These are phyloP conservation scores for Carallia pectinifolia DNA, from an alignment of 345 rosid species.

Conservation along the genomic window DNA sequence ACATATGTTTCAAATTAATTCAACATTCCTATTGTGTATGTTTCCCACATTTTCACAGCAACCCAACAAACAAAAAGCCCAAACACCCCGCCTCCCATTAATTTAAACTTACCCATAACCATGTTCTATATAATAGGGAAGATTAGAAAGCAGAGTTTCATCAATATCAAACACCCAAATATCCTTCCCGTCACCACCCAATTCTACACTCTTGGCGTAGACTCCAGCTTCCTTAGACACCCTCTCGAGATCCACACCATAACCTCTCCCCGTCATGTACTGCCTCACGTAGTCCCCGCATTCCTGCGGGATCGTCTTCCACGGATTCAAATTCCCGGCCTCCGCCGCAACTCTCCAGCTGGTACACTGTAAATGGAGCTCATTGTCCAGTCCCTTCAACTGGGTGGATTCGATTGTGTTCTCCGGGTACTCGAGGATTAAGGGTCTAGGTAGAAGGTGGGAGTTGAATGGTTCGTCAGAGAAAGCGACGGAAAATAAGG, in stretches of 20 bases:
- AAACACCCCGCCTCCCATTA: not conserved
- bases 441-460: slow-evolving; percentile 51
- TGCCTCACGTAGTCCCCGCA: slow-evolving; percentile 67
- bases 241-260: slow-evolving; percentile 56
- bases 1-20: too few relatives aligned
- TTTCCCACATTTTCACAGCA: not conserved
- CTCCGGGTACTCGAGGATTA: slow-evolving; percentile 55
- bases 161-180: slow-evolving; percentile 87
- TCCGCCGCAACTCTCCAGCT: slow-evolving; percentile 94
- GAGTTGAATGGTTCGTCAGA: slow-evolving; percentile 38
- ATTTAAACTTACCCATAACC: slow-evolving; percentile 58
- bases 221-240: slow-evolving; percentile 58
- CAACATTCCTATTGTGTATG: not conserved
- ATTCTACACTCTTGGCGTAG: slow-evolving; percentile 51
- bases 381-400: slow-evolving; percentile 39
- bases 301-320: slow-evolving; percentile 75
- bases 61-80: not conserved
- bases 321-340: slow-evolving; percentile 72
- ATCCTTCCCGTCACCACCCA: slow-evolving; percentile 69
- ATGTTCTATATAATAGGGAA: slow-evolving; percentile 77
- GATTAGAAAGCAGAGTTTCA: slow-evolving; percentile 89
- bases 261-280: slow-evolving; percentile 64
- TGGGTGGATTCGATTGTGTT: slow-evolving; percentile 25
- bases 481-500: slow-evolving; percentile 33
- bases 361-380: slow-evolving; percentile 54